Percentiles rank a stretch among this genome's conserved stretches.
These are phyloP conservation scores for Tricholoma terreum DNA, from an alignment of 768 basidiomycete genomes.

Conservation along the genomic window DNA sequence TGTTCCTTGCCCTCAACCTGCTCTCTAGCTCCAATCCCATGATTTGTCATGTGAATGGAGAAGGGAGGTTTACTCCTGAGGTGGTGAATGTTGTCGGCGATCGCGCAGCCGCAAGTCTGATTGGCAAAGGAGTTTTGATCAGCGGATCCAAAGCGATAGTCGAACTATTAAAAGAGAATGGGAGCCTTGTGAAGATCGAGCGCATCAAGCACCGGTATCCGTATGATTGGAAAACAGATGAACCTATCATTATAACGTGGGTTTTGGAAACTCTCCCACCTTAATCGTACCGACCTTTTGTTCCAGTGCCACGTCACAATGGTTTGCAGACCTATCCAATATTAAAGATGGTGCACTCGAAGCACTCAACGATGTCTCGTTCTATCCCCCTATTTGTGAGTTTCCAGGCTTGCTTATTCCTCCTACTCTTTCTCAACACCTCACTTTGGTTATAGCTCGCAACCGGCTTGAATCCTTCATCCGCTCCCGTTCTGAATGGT, in stretches of 20 bases:
- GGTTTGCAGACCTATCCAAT: slow-evolving; percentile 90
- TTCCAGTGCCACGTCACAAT: slow-evolving; percentile 85
- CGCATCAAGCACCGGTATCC: slow-evolving; percentile 86
- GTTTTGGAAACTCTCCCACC: slow-evolving; percentile 18
- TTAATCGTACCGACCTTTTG: not conserved
- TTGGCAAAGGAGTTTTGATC: slow-evolving; percentile 71
- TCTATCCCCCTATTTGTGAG: slow-evolving; percentile 74
- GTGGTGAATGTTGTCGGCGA: slow-evolving; percentile 59
- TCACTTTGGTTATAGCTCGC: slow-evolving; percentile 49
- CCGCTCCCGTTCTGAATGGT: slow-evolving; percentile 92
- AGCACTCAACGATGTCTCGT: slow-evolving; percentile 67
- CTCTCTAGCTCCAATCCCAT: slow-evolving; percentile 46
- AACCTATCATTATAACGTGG: slow-evolving; percentile 88
- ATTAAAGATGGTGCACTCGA: slow-evolving; percentile 76
- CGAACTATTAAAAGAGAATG: slow-evolving; percentile 52
- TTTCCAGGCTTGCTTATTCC: not conserved
- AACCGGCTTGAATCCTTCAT: slow-evolving; percentile 88
- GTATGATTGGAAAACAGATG: slow-evolving; percentile 94
- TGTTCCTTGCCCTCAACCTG: slow-evolving; percentile 58
- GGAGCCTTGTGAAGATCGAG: slow-evolving; percentile 62
- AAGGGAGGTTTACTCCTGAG: slow-evolving; percentile 64
- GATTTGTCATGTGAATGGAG: slow-evolving; percentile 78
- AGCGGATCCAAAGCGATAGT: slow-evolving; percentile 69
- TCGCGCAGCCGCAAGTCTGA: slow-evolving; percentile 42
- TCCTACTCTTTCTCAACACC: not conserved